Evolutionary conservation across 441 rosid species (phyloP), one percentile per base, ranked within the genome.

Genomic region (Bocquillonia castaneifolia): DNA sequence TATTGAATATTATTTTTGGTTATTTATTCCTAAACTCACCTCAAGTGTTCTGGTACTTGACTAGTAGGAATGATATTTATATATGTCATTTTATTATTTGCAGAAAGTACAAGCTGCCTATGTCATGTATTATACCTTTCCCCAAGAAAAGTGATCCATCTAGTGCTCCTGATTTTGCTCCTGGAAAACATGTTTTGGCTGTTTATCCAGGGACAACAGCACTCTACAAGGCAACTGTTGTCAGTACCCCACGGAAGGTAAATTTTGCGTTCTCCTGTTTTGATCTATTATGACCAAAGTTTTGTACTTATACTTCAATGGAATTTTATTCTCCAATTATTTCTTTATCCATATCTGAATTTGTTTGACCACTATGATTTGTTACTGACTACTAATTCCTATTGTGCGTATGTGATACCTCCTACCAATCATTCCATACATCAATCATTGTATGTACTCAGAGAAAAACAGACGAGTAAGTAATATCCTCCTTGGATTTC

Each of bases 191-290:
- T 52, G 99, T 91, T 61, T 84, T 93, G 82, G 99, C 99, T 17
- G 97, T 93, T 65, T 93, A 93, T 85, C 99, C 99, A 2, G 97
- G 96, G 77, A 93, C 99, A 26, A 91, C 97, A n/a, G 91, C 96
- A 29, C 90, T 93, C 25, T 93, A 91, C 48, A 91, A 90, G 83
- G 99, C 99, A 37, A 93, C 99, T 53, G 97, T 93, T 26, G 82
- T 87, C 36, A 83, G 74, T 64, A 67, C 92, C 31, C 88, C 89
- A 63, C 81, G 95, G 70, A 91, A 81, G 95, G 97, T 93, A 66
- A 74, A 36, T 17, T 8, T 53, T 65, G n/a, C 10, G 17, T 28
- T 10, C 25, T 29, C 17, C 47, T 9, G 14, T 58, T 13, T 42
- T 50, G 48, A 56, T 70, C 5, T 47, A 13, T 29, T 63, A 22